Percentiles rank a stretch among this genome's conserved stretches.
Evolutionary conservation across 1,139 yeast genomes (phyloP).

Genomic region (Sugiyamaella paludigena): DNA sequence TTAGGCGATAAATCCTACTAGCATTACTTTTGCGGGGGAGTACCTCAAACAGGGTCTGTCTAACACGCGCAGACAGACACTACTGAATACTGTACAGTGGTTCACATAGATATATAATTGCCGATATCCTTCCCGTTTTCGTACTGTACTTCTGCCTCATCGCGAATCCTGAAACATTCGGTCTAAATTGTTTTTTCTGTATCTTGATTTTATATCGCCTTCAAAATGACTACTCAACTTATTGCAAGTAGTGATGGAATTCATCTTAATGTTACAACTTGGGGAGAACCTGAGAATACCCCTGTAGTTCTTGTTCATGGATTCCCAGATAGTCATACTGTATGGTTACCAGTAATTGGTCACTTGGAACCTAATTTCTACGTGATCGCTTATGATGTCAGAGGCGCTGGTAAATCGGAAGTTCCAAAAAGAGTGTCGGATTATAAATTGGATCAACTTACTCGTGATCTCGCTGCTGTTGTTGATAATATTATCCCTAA

Average conservation of each 20-base stretch:
- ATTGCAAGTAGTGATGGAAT: conserved; percentile 3
- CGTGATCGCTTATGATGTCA: conserved; percentile 11
- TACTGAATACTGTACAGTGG: no score
- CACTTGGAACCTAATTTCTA: conserved; percentile 5
- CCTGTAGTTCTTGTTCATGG: conserved; percentile 11
- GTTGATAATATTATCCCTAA: conserved; percentile 4
- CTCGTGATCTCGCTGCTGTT: conserved; percentile 4
- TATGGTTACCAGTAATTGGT: conserved; percentile 7
- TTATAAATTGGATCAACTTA: conserved; percentile 5
- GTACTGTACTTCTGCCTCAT: no score
- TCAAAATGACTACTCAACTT: conserved; percentile 7
- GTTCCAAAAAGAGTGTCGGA: conserved; percentile 3
- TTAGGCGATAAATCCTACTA: no score
- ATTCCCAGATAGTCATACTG: conserved; percentile 9
- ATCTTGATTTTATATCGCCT: no score
- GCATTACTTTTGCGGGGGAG: no score
- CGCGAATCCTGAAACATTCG: no score
- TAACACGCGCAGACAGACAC: no score
- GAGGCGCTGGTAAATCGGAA: conserved; percentile 9
- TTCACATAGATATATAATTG: no score
- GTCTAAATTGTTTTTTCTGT: no score
- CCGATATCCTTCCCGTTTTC: no score
- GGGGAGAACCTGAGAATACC: conserved; percentile 1
- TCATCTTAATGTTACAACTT: conserved; percentile 5
- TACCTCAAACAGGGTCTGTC: no score